These are phyloP conservation scores for Yamagishiella unicocca DNA, from an alignment of 139 green algal genomes.

Conservation along the genomic window DNA sequence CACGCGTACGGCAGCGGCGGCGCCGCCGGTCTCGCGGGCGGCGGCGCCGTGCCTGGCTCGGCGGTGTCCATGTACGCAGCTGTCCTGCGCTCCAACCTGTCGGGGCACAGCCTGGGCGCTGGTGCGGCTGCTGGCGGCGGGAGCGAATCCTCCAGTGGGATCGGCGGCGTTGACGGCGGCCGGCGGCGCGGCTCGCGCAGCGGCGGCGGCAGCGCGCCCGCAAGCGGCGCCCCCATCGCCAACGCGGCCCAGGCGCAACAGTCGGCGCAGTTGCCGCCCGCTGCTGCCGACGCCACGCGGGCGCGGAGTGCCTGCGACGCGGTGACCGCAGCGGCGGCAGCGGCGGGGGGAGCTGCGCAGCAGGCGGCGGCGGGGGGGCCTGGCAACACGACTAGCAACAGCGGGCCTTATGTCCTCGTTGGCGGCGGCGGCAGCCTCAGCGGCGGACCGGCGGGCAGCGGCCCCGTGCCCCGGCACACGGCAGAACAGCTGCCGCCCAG, in stretches of 20 bases:
- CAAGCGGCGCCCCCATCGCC: too few relatives aligned
- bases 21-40: background rate
- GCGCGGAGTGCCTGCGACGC: too few relatives aligned
- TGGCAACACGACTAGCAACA: background rate
- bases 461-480: too few relatives aligned
- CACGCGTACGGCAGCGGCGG: background rate
- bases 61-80: conserved; percentile 26
- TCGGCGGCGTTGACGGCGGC: background rate
- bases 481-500: too few relatives aligned
- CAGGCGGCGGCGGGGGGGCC: background rate
- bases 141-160: background rate
- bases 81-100: conserved; percentile 25
- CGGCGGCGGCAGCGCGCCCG: conserved; percentile 2
- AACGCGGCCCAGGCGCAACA: too few relatives aligned
- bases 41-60: background rate
- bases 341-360: background rate
- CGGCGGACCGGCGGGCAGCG: background rate
- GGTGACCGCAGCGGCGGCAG: background rate
- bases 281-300: too few relatives aligned
- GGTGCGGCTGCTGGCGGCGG: background rate
- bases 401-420: background rate
- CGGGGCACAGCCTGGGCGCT: background rate
- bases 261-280: too few relatives aligned
- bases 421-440: background rate
- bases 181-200: background rate